These are phyloP conservation scores for Leccinum barrowsii DNA, from an alignment of 768 basidiomycete genomes.

Conservation along the genomic window DNA sequence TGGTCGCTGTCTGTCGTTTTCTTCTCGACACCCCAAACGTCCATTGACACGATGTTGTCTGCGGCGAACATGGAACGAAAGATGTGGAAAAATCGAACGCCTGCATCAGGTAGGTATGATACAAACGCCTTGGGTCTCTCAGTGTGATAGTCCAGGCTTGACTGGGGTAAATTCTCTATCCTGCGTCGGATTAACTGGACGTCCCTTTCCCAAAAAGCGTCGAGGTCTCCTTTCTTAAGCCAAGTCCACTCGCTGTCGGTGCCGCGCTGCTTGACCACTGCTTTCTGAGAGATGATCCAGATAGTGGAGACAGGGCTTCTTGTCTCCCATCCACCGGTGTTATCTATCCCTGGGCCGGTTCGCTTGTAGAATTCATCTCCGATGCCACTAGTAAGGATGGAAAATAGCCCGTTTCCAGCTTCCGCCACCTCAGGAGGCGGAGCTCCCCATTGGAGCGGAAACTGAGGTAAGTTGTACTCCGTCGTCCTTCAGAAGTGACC, in stretches of 20 bases:
- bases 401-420: constrained; percentile 42
- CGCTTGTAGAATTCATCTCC: constrained; percentile 43
- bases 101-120: constrained; percentile 41
- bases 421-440: constrained; percentile 36
- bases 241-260: constrained; percentile 15
- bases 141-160: constrained; percentile 5
- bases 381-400: constrained; percentile 52
- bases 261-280: not conserved
- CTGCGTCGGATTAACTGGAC: constrained; percentile 34
- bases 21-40: constrained; percentile 21
- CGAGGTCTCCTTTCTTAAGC: constrained; percentile 37
- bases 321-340: constrained; percentile 43
- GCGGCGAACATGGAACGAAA: constrained; percentile 27
- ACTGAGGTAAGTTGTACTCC: constrained; percentile 30
- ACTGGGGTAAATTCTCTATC: constrained; percentile 15
- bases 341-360: constrained; percentile 34
- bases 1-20: not conserved
- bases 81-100: constrained; percentile 43
- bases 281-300: constrained; percentile 33
- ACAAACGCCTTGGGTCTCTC: constrained; percentile 22
- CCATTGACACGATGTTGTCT: constrained; percentile 10
- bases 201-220: constrained; percentile 40
- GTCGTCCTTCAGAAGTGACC: constrained; percentile 38
- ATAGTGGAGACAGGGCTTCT: constrained; percentile 36
- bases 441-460: constrained; percentile 42